phyloP scores from a whole-genome alignment of 352 stramenopile species.

The Aphanomyces cochlioides region DNA sequence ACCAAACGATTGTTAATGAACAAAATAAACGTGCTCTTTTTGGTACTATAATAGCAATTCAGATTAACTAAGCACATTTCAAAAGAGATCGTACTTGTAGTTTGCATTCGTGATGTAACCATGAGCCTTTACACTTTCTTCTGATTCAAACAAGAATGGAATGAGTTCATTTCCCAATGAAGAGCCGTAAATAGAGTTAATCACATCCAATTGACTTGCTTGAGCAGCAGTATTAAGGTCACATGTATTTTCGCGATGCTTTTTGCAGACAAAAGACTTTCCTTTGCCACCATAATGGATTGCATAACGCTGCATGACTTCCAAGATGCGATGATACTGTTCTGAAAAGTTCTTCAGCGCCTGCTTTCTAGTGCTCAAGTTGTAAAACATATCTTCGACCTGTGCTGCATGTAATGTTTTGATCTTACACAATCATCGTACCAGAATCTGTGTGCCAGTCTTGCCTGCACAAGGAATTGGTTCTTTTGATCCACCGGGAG shows the following conservation, averaged over 20 bases:
- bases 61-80: too few relatives aligned
- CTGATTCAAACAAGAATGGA: slow-evolving; percentile 36
- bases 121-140: slow-evolving; percentile 34
- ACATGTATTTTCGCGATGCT: slow-evolving; percentile 77
- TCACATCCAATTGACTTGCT: slow-evolving; percentile 63
- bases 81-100: slow-evolving; percentile 58
- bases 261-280: slow-evolving; percentile 95
- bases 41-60: slow-evolving; percentile 41
- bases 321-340: slow-evolving; percentile 92
- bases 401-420: slow-evolving; percentile 21
- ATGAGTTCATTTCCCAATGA: slow-evolving; percentile 65
- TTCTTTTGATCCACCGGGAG: slow-evolving; percentile 55
- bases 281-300: slow-evolving; percentile 88
- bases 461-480: slow-evolving; percentile 73
- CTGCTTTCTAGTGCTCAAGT: slow-evolving; percentile 91
- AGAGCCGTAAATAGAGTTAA: slow-evolving; percentile 68
- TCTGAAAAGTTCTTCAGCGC: slow-evolving; percentile 91
- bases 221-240: slow-evolving; percentile 70
- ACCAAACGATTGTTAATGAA: slow-evolving; percentile 99
- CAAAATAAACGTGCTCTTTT: slow-evolving; percentile 87
- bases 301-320: slow-evolving; percentile 96
- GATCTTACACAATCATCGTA: slow-evolving; percentile 14
- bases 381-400: slow-evolving; percentile 99
- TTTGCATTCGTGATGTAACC: slow-evolving; percentile 86
- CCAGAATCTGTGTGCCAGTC: slow-evolving; percentile 75